Conservation (phyloP, 2,329 filamentous ascomycete genomes). For the Phyllosticta citrichinensis region DNA sequence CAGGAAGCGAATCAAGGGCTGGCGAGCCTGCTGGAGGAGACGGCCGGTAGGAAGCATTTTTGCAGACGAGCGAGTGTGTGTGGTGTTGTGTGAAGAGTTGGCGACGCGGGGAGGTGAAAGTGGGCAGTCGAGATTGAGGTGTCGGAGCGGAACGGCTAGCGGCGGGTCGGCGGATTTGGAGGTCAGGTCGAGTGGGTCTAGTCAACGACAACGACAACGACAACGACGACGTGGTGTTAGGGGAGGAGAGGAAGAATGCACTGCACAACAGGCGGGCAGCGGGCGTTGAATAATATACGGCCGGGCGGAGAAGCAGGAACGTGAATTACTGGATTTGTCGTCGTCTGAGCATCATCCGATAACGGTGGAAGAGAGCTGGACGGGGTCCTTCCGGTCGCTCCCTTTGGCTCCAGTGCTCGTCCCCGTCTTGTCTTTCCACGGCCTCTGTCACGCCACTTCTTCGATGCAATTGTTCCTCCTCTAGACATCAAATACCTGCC, state of each 20-base stretch:
- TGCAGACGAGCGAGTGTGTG: constrained; percentile 5
- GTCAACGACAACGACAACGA: neutral
- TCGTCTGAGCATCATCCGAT: neutral
- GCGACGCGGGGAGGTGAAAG: neutral
- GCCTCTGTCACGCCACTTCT: neutral
- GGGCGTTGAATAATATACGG: neutral
- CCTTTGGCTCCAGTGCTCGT: neutral
- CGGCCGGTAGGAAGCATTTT: constrained; percentile 35
- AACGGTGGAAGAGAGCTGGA: neutral
- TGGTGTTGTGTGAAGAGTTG: neutral
- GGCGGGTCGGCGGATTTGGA: neutral
- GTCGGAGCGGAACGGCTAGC: constrained; percentile 10
- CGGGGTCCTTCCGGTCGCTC: neutral
- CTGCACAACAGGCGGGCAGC: too few relatives aligned
- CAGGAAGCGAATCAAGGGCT: constrained; percentile 43
- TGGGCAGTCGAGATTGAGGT: neutral
- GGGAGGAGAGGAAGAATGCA: neutral
- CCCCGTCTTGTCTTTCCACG: neutral
- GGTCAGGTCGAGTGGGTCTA: constrained; percentile 1
- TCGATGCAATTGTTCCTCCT: neutral
- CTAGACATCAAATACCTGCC: neutral
- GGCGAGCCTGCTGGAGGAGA: constrained; percentile 35
- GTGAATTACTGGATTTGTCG: neutral
- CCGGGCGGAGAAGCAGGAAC: neutral
- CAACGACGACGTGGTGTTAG: neutral